Evolutionary conservation across 805 yeast species (phyloP).

Genomic region (Candida pseudoglaebosa): DNA sequence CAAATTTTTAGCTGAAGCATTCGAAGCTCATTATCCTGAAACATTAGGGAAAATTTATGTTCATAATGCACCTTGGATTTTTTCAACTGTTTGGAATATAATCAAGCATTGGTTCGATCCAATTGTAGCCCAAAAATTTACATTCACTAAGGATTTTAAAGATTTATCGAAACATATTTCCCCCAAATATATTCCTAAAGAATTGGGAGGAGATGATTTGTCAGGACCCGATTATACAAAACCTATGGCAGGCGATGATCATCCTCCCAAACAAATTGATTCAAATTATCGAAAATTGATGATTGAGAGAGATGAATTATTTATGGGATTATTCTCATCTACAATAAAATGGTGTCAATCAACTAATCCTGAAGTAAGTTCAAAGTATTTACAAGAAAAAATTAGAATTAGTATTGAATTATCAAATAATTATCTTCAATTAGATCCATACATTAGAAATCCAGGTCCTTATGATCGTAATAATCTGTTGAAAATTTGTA

Average conservation of each 20-base stretch:
- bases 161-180: slow-evolving; percentile 67
- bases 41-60: slow-evolving; percentile 81
- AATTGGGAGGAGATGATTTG: slow-evolving; percentile 70
- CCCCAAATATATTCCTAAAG: slow-evolving; percentile 56
- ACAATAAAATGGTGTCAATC: slow-evolving; percentile 81
- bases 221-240: slow-evolving; percentile 65
- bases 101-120: slow-evolving; percentile 95
- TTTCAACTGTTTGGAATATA: slow-evolving; percentile 90
- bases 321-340: slow-evolving; percentile 51
- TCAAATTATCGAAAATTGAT: slow-evolving; percentile 39
- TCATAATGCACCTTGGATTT: slow-evolving; percentile 96
- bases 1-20: slow-evolving; percentile 80
- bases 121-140: slow-evolving; percentile 86
- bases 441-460: slow-evolving; percentile 82
- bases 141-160: slow-evolving; percentile 66
- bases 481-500: slow-evolving; percentile 39
- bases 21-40: slow-evolving; percentile 97
- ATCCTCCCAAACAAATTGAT: slow-evolving; percentile 23
- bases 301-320: slow-evolving; percentile 52
- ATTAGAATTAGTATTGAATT: slow-evolving; percentile 49
- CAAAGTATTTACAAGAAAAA: slow-evolving; percentile 49
- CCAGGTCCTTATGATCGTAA: slow-evolving; percentile 75
- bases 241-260: slow-evolving; percentile 45
- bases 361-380: slow-evolving; percentile 46
- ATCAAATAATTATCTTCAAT: slow-evolving; percentile 56